Base-by-base conservation (phyloP, 2,329 filamentous ascomycete genomes). In the Claviceps fusiformis region DNA sequence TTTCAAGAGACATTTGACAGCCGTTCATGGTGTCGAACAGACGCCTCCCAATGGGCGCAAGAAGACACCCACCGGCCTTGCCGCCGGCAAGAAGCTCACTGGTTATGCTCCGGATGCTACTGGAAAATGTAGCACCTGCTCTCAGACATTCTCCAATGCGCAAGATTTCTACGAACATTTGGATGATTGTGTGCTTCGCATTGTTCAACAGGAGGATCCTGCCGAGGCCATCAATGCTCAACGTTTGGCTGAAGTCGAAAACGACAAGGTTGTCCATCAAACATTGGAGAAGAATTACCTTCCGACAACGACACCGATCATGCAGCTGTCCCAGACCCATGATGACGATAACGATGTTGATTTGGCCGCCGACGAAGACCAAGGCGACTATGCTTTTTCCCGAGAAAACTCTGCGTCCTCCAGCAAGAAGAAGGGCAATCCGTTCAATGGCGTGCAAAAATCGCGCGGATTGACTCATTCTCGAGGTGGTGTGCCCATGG, bases 121-220 rank as follows among this genome's bases (percentile, higher is more conserved):
- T 15, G 92, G 91, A 71, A 95, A 93, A 74, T 97, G 93, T 72
- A 95, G 90, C 31, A 97, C 91, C 52, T 98, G 93, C 72, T 89
- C 87, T 15, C 81, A 84, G 57, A 95, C 87, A 13, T 97, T 97
- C 71, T 82, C 81, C 73, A 95, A 89, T 64, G 90, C 91, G 5
- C 92, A 97, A 69, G 92, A 97, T 73, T 97, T 97, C 73, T 97
- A 97, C 70, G 93, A 97, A 78, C 92, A 97, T 78, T 76, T 97
- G 66, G 92, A 86, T 63, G 83, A 86, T 71, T 86, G 83, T 65
- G 83, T 86, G 58, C 73, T 86, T 60, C 81, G 82, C 67, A 85
- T 86, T 63, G 83, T 86, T 31, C 83, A 86, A 67, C 82, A 85
- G 67, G 82, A 85, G 67, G 83, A 87, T 60, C 83, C 83, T 3